Evolutionary conservation across 352 stramenopile genomes (phyloP).

Genomic region (Blastocystis sp.): DNA sequence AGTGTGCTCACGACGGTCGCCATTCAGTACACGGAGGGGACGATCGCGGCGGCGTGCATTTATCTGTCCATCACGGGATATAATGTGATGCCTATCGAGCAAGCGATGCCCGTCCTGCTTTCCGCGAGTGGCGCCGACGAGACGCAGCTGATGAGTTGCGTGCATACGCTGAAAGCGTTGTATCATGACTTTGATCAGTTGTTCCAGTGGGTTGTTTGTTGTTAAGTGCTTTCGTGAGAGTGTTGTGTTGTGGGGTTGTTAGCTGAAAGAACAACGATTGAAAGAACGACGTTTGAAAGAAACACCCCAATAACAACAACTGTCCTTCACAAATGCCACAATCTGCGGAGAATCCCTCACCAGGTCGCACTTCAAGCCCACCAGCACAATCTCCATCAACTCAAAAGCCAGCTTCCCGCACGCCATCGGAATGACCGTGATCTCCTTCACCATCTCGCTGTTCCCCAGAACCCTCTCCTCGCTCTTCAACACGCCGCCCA

Average conservation of each 20-base stretch:
- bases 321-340: constrained; percentile 21
- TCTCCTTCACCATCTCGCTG: background rate
- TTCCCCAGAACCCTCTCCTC: background rate
- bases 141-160: background rate
- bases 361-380: background rate
- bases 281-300: background rate
- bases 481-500: constrained; percentile 2
- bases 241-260: background rate
- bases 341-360: background rate
- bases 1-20: constrained; percentile 25
- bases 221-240: too few species aligned
- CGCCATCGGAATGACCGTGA: constrained; percentile 2
- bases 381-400: background rate
- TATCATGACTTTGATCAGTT: constrained; percentile 46
- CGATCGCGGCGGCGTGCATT: constrained; percentile 56
- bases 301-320: constrained; percentile 36
- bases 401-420: background rate
- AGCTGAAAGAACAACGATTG: background rate
- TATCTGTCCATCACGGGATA: constrained; percentile 31
- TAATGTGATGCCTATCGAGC: background rate
- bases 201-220: constrained; percentile 61
- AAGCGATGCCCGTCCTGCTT: constrained; percentile 4
- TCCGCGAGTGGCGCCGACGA: background rate
- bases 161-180: constrained; percentile 36
- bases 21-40: constrained; percentile 55